A percentile compares a stretch with the other conserved stretches of the same genome.
Conservation (phyloP, 257 asterid genomes). For the Primulina tabacum region DNA sequence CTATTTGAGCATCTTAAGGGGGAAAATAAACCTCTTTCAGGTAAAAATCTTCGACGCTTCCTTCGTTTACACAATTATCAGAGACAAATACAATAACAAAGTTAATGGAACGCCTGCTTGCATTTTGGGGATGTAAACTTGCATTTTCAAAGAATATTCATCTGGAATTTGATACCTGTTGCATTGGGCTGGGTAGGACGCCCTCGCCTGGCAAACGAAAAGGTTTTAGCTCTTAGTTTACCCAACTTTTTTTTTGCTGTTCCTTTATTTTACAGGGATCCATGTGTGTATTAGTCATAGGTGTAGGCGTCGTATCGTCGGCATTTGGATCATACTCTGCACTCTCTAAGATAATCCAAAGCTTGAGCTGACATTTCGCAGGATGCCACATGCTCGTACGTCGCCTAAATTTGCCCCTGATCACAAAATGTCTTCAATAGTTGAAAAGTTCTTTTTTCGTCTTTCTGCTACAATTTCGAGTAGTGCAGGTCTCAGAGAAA, state of each 20-base stretch:
- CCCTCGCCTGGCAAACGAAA: neutral
- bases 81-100: neutral
- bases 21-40: conserved; percentile 57
- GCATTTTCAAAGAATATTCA: no score
- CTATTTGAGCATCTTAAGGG: conserved; percentile 75
- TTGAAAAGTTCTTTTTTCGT: neutral
- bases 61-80: neutral
- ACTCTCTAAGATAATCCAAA: conserved; percentile 54
- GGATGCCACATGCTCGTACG: neutral
- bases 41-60: conserved; percentile 28
- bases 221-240: neutral
- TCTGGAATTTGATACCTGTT: no score
- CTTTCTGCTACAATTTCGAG: neutral
- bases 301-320: conserved; percentile 59
- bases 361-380: conserved; percentile 32
- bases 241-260: neutral
- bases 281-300: conserved; percentile 51
- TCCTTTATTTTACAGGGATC: conserved; percentile 39
- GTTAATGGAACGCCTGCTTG: no score
- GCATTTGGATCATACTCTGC: conserved; percentile 77
- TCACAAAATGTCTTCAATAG: neutral
- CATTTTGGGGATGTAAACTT: no score
- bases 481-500: neutral
- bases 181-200: no score
- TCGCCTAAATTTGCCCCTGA: neutral